Evolutionary conservation across 148 eudicot species (phyloP).

Genomic region (Selenicereus undatus): DNA sequence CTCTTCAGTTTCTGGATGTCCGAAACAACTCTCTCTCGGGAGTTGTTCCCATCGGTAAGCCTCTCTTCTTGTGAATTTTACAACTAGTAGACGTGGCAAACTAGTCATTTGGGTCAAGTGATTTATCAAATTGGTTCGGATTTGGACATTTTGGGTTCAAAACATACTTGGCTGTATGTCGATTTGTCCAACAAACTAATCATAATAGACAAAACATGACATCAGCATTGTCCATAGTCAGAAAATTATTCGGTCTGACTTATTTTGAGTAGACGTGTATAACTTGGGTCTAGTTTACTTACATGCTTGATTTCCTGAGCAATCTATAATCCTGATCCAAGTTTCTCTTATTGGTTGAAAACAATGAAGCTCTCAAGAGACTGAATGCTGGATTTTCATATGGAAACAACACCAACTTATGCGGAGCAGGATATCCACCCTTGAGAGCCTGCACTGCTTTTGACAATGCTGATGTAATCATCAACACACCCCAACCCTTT

Average conservation of each 20-base stretch:
- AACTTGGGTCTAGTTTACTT: too few species aligned
- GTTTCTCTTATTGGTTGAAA: conserved; percentile 5
- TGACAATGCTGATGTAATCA: conserved; percentile 38
- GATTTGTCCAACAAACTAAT: neutral
- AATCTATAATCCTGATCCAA: neutral
- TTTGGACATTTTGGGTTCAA: neutral
- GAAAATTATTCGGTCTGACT: too few species aligned
- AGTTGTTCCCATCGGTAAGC: conserved; percentile 62
- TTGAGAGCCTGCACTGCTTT: conserved; percentile 62
- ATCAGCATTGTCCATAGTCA: too few species aligned
- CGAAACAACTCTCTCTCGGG: conserved; percentile 79
- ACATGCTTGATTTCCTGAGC: too few species aligned
- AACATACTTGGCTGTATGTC: neutral
- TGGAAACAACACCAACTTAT: conserved; percentile 62
- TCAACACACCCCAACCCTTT: conserved; percentile 43
- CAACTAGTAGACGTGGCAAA: neutral
- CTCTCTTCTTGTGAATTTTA: neutral
- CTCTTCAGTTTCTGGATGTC: conserved; percentile 50
- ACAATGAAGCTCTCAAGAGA: conserved; percentile 58
- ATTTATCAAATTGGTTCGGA: neutral
- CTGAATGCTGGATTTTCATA: conserved; percentile 44
- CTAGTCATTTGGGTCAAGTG: neutral
- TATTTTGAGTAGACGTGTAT: too few species aligned
- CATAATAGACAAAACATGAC: too few species aligned
- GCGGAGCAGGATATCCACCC: conserved; percentile 53